Percentiles rank a stretch among this genome's conserved stretches.
Conservation (phyloP, 2,329 filamentous ascomycete genomes). For the Achaetomium macrosporum region DNA sequence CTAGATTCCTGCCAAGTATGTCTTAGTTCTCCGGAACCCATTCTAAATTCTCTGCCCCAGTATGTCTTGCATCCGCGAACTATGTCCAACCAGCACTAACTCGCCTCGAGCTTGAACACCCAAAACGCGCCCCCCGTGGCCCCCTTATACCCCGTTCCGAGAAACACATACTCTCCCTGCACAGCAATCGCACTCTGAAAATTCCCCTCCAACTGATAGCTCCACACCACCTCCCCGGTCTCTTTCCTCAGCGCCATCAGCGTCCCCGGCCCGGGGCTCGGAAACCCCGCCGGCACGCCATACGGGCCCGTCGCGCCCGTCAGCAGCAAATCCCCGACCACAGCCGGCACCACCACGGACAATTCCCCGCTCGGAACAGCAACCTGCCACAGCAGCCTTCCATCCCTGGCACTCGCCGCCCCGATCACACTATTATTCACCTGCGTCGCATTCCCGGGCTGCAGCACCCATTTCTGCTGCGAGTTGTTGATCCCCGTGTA, state of each 20-base stretch:
- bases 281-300: too few species aligned
- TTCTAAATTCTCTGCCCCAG: too few species aligned
- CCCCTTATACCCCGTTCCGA: conserved; percentile 17
- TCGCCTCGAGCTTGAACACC: conserved; percentile 6
- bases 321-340: conserved; percentile 16
- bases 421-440: conserved; percentile 3
- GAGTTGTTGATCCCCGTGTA: conserved; percentile 19
- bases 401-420: not conserved
- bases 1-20: too few species aligned
- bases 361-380: not conserved
- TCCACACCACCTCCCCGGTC: conserved; percentile 3
- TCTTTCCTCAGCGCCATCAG: conserved; percentile 10
- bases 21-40: too few species aligned
- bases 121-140: not conserved
- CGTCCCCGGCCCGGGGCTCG: not conserved
- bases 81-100: too few species aligned
- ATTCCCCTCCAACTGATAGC: conserved; percentile 2
- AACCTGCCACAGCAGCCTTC: not conserved
- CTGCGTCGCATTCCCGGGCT: not conserved
- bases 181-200: conserved; percentile 15
- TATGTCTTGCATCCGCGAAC: too few species aligned
- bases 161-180: conserved; percentile 14
- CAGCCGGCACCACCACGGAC: conserved; percentile 3
- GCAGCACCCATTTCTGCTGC: not conserved
- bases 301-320: not conserved